Evolutionary conservation across 2,329 filamentous ascomycete species (phyloP).

Genomic region (Colletotrichum incanum): DNA sequence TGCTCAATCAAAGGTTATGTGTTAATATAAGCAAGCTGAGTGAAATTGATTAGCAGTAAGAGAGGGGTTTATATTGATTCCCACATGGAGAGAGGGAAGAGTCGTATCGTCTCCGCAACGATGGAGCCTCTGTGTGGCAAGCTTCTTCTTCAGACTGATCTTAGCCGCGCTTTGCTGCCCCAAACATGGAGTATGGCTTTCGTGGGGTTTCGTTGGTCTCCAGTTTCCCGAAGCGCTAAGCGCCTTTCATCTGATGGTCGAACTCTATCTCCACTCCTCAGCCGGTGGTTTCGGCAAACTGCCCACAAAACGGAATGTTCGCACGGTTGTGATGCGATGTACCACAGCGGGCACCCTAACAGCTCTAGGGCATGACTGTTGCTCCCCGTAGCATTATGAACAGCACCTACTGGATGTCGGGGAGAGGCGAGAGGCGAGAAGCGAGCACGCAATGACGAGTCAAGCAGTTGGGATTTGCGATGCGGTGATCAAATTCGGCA

Average conservation of each 20-base stretch:
- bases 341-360: not conserved
- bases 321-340: no score
- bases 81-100: not conserved
- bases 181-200: not conserved
- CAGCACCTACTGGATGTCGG: not conserved
- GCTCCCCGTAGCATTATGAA: no score
- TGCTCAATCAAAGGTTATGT: not conserved
- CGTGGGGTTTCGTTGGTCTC: not conserved
- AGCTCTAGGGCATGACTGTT: not conserved
- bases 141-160: not conserved
- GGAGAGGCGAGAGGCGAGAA: not conserved
- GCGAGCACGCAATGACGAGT: no score
- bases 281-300: not conserved
- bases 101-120: constrained; percentile 1
- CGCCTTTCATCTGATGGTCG: not conserved
- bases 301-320: no score
- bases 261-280: not conserved
- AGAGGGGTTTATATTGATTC: not conserved
- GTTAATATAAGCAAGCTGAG: not conserved
- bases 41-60: not conserved
- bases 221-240: not conserved
- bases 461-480: not conserved
- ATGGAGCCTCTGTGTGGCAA: not conserved
- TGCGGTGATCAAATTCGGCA: not conserved
- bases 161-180: not conserved